Base-by-base conservation (phyloP, 1,139 yeast genomes). In the Kluyveromyces sp. region DNA sequence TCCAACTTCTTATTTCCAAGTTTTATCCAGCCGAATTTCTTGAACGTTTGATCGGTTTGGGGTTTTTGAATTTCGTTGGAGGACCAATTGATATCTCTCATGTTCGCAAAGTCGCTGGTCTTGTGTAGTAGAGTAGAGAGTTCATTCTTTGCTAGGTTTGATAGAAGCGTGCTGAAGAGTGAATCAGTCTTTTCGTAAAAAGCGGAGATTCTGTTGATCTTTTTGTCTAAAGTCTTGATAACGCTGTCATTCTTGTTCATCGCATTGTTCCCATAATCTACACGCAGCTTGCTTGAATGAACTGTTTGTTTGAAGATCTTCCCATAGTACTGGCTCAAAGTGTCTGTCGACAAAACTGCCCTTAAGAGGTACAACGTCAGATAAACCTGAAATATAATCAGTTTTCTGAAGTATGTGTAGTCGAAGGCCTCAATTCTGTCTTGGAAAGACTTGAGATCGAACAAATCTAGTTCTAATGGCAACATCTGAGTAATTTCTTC, bases 1-100 rank as follows among this genome's bases (percentile, higher is more conserved):
- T 47, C 60, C 3, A 61, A 49, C 32, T 53, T 51, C 42, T 60
- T 61, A 41, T 58, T 59, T 20, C 65, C 65, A 20, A 61, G 42
- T 41, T 51, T 54, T 7, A 60, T 50, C 42, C 60, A 60, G 0
- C 64, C 63, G 43, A 60, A 60, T 40, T 57, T 55, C 41, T 58
- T 59, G 43, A 58, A 61, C 2, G 47, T 40, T n/a, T 48, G 41
- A 41, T 56, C 53, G 32, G 49, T 36, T 1, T 32, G 33, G 2
- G 46, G 47, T 9, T 25, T 6, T 3, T 25, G 17, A 6, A 46
- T 15, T 9, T 38, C 15, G 6, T 36, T 41, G 1, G 34, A 33
- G 2, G 47, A 41, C n/a, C 45, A 39, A 12, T 44, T 39, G 36
- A 54, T 49, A 19, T 40, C 51, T 35, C 50, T 52, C 36, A 58